Evolutionary conservation across 768 basidiomycete species (phyloP), one percentile per base, ranked within the genome.

Genomic region (Cystobasidium ongulense): DNA sequence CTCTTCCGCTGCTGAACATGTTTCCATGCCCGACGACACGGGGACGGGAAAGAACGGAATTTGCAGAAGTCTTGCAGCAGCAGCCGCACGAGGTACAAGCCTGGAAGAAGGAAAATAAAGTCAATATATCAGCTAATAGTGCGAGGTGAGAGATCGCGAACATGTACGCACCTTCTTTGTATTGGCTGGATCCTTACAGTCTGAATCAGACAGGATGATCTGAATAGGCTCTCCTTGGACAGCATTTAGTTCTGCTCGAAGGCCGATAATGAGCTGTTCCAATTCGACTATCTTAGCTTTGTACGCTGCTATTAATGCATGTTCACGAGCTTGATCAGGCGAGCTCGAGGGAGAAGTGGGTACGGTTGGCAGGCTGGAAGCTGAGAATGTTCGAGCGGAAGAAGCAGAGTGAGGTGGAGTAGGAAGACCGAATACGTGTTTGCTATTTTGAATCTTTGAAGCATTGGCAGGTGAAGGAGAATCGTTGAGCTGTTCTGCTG

Each of bases 401-500:
- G 52, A 33, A 38, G 68, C 68, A 11, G 68, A 71, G 68, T 71
- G 68, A 33, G 68, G 68, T 33, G 68, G 68, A 33, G 68, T 71
- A 7, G 68, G 68, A 5, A 71, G 54, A 29, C 68, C 68, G 25
- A 57, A 71, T 5, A 54, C 33, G 23, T 53, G 8, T 57, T 54
- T 52, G 5, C 8, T 8, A 27, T 7, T 3, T 23, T 71, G 27
- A n/a, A 3, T 35, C 4, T 35, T 10, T 3, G 46, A 50, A 7
- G 46, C n/a, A 50, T 8, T 50, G 46, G 43, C 50, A 15, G 8
- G 68, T 7, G n/a, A n/a, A 35, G 68, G 54, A 4, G 68, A 59
- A 27, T 35, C 23, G 35, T 33, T 4, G 18, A 43, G 23, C 27
- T 33, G 35, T 18, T n/a, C 35, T 11, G 29, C 53, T 11, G 43